These are phyloP conservation scores for Nymphaea colorata DNA, from an alignment of 164 flowering plant genomes.

Conservation along the genomic window DNA sequence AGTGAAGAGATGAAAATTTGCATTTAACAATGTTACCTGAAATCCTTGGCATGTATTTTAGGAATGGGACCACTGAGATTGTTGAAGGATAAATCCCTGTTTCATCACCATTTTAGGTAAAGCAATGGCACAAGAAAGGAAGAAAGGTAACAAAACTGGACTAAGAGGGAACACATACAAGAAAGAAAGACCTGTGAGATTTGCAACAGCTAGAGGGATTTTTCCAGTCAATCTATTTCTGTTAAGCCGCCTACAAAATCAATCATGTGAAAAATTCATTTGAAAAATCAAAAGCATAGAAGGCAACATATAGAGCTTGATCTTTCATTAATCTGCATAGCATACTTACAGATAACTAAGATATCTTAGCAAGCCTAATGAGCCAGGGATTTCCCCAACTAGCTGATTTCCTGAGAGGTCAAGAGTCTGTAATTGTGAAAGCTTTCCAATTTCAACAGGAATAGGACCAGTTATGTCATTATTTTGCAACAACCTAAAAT, in stretches of 20 bases:
- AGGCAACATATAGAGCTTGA: not conserved
- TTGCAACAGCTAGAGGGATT: slow-evolving; percentile 63
- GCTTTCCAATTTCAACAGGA: slow-evolving; percentile 77
- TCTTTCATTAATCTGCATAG: not conserved
- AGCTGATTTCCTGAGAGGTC: slow-evolving; percentile 85
- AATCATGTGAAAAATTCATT: slow-evolving; percentile 8
- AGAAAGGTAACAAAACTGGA: not conserved
- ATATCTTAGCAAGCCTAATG: slow-evolving; percentile 57
- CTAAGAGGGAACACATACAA: slow-evolving; percentile 47
- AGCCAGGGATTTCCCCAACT: slow-evolving; percentile 68
- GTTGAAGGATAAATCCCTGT: slow-evolving; percentile 89
- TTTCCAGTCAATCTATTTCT: slow-evolving; percentile 64
- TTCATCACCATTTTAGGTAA: not conserved
- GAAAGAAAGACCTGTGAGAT: slow-evolving; percentile 77
- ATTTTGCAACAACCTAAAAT: slow-evolving; percentile 73
- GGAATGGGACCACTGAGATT: slow-evolving; percentile 85
- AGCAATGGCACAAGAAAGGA: not conserved
- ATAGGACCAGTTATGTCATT: slow-evolving; percentile 65
- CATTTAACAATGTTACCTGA: slow-evolving; percentile 40
- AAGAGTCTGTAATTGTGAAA: slow-evolving; percentile 60
- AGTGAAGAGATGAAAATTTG: too few relatives aligned
- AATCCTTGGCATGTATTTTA: slow-evolving; percentile 69
- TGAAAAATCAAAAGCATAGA: not conserved
- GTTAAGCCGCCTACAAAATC: slow-evolving; percentile 65
- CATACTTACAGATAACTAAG: slow-evolving; percentile 76